Evolutionary conservation across 768 basidiomycete genomes (phyloP), one percentile per base, ranked within the genome.

Genomic region (button mushroom (Agaricus bisporus)): DNA sequence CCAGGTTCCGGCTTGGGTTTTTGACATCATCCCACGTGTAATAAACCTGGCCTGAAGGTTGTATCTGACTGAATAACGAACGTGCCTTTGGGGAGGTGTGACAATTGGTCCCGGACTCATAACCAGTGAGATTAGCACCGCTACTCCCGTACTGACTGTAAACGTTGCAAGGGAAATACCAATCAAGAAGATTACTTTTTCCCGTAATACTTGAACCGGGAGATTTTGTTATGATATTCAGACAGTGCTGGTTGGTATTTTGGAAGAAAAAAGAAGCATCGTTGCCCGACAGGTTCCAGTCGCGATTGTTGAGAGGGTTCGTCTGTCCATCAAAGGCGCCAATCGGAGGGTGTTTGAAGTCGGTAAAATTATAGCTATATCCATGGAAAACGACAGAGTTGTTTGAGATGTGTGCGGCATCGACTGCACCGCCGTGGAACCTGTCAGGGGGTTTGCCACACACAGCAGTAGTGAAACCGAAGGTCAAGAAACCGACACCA

Each of bases 151-250:
- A 76, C 69, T 95, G 94, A 60, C 82, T 78, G 72, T 77, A 87
- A 42, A 95, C 70, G 63, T 99, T 98, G 76, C 97, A 99, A 1
- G 97, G 97, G 70, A 98, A 97, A 67, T 98, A 98, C 95, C 95
- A 98, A 57, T 91, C 88, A 61, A 93, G 68, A 44, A 73, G 64
- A 47, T 73, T 70, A 29, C 82, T 82, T 6, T 65, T 77, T 32
- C 81, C 80, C 3, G 81, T 74, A 61, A 98, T 95, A 51, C 77
- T 79, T 6, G 88, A 88, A 42, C 79, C 83, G 26, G 74, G 59
- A 5, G 89, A 80, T 58, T 83, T 81, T 3, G 81, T 86, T 62
- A 99, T 86, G 64, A 92, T 62, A 7, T 80, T 81, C 22, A 82
- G 70, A 65, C 97, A 99, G 54, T 88, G 80, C 63, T 88, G 73